Percentiles rank a stretch among this genome's conserved stretches.
Conservation (phyloP, 495 filamentous ascomycete species). For the Evernia prunastri region DNA sequence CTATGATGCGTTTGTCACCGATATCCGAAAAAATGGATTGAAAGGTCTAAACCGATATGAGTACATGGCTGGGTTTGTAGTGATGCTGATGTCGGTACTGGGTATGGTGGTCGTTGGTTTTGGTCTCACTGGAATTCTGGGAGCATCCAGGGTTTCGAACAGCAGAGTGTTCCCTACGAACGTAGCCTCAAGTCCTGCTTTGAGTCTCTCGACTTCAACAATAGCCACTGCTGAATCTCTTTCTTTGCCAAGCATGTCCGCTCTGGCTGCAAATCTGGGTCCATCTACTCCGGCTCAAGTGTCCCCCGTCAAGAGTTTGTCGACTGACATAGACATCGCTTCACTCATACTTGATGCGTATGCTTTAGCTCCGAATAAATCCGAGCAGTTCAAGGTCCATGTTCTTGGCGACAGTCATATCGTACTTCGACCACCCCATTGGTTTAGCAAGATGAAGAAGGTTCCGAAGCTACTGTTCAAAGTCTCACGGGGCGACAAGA, state of each 20-base stretch:
- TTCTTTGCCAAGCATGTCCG: conserved; percentile 8
- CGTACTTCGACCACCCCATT: conserved; percentile 50
- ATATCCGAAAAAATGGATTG: conserved; percentile 7
- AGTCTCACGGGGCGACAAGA: conserved; percentile 39
- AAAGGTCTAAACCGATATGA: conserved; percentile 8
- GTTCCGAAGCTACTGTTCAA: conserved; percentile 46
- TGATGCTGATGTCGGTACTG: conserved; percentile 6
- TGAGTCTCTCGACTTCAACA: conserved; percentile 18
- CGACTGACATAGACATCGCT: conserved; percentile 30
- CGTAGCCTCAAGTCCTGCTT: conserved; percentile 18
- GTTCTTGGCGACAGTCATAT: conserved; percentile 57
- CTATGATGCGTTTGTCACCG: conserved; percentile 9
- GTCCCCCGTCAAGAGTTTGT: conserved; percentile 15
- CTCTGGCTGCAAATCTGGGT: conserved; percentile 19
- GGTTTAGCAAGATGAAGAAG: conserved; percentile 42
- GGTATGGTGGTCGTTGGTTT: conserved; percentile 9
- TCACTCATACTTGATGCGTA: conserved; percentile 31
- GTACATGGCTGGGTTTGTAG: conserved; percentile 11
- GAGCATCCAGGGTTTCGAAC: conserved; percentile 16
- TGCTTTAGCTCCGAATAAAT: conserved; percentile 32
- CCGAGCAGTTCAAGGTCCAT: conserved; percentile 52
- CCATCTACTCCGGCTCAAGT: conserved; percentile 26
- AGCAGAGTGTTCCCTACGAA: conserved; percentile 14
- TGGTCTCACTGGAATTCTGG: conserved; percentile 10
- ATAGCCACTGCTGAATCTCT: conserved; percentile 15